These are phyloP conservation scores for Coemansia sp. DNA, from an alignment of 192 early-diverging fungal species.

Conservation along the genomic window DNA sequence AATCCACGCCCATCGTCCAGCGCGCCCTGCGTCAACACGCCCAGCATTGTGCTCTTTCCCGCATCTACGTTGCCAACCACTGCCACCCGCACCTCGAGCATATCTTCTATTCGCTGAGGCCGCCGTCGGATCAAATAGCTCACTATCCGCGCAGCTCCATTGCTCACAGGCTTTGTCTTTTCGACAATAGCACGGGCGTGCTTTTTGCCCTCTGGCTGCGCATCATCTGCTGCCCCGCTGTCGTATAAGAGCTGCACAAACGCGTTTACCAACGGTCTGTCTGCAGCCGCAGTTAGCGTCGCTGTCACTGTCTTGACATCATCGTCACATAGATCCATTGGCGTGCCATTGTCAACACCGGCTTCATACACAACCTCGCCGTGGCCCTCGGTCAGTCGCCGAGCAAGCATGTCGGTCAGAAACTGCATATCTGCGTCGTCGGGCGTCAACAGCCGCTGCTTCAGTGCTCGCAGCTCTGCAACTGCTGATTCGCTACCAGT, in stretches of 20 bases:
- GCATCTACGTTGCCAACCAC: conserved; percentile 90
- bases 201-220: conserved; percentile 2
- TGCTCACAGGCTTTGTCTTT: background rate
- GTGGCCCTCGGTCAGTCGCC: conserved; percentile 57
- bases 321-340: conserved; percentile 62
- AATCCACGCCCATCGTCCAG: conserved; percentile 93
- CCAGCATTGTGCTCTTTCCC: conserved; percentile 85
- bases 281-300: conserved; percentile 41
- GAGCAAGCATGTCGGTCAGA: conserved; percentile 40
- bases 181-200: conserved; percentile 20
- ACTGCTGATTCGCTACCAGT: background rate
- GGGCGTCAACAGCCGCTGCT: conserved; percentile 56
- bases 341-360: conserved; percentile 70
- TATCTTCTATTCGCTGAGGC: conserved; percentile 73
- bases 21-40: conserved; percentile 85
- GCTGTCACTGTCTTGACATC: conserved; percentile 52
- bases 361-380: conserved; percentile 81
- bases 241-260: conserved; percentile 41
- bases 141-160: background rate
- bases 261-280: conserved; percentile 12
- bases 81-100: conserved; percentile 83
- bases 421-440: conserved; percentile 52
- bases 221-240: conserved; percentile 13
- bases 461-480: conserved; percentile 16
- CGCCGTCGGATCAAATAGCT: conserved; percentile 65